phyloP scores from a whole-genome alignment of 192 early-diverging fungal genomes.

The Backusella macrospora region DNA sequence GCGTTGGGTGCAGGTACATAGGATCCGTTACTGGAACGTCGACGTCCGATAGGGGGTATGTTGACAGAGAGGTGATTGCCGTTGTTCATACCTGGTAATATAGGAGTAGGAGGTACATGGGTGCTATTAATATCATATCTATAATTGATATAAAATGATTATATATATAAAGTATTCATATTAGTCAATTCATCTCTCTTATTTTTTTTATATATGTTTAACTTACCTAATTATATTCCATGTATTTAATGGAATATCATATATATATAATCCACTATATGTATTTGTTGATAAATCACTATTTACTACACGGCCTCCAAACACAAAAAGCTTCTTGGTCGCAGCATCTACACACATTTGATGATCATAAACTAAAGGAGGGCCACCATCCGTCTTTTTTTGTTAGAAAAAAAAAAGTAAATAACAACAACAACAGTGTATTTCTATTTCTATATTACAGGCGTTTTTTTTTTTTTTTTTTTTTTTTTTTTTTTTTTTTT shows the following conservation, averaged over 20 bases:
- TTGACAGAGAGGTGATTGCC: not conserved
- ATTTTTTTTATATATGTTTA: not conserved
- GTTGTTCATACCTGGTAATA: not conserved
- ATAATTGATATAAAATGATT: not conserved
- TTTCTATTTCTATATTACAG: no score
- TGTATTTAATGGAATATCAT: conserved; percentile 60
- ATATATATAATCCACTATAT: conserved; percentile 90
- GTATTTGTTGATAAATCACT: conserved; percentile 65
- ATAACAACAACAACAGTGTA: no score
- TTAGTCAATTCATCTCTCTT: no score
- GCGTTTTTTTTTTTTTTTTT: no score
- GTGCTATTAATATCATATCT: conserved; percentile 7
- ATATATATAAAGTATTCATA: no score
- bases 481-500: no score
- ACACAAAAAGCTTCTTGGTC: conserved; percentile 79
- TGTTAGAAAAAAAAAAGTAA: not conserved
- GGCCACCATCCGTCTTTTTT: conserved; percentile 73
- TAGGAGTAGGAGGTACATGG: not conserved
- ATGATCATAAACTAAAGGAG: conserved; percentile 87
- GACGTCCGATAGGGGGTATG: not conserved
- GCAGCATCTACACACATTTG: conserved; percentile 89
- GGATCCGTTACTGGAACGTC: not conserved
- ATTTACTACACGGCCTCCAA: conserved; percentile 80
- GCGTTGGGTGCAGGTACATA: conserved; percentile 1
- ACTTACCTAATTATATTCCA: conserved; percentile 79